Evolutionary conservation across 192 early-diverging fungal species (phyloP), one percentile per base, ranked within the genome.

Genomic region (Physocladia obscura): DNA sequence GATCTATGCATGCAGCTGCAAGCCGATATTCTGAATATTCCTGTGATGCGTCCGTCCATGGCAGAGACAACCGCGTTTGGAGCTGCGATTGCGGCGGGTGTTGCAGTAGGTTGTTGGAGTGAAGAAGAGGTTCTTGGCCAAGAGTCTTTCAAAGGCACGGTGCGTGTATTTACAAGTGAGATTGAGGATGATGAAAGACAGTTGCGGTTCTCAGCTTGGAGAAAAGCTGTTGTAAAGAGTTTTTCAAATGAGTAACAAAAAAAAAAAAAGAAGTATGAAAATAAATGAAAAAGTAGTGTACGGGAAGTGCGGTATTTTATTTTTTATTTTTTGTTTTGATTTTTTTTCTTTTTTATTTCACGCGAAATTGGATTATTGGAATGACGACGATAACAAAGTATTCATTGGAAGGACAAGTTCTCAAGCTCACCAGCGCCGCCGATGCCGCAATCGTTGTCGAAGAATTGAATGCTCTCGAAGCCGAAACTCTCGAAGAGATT

Each of bases 1-100:
- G 91, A 94, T 63, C 54, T 92, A 37, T 84, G 87, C 57, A 97
- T 97, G 95, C 93, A 97, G 77, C 80, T 97, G 56, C 93, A 95
- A 80, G 87, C 95, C 15, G 87, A 97, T 69, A 81, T 94, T 30
- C 70, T 92, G 21, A 85, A 87, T 15, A 90, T 95, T 51, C 81
- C 89, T 35, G 93, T 95, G 6, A 74, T 74, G 17, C 80, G 95
- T 39, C 95, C 95, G 1, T 78, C 77, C 38, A 97, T 95, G 93
- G 81, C 87, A 37, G 95, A 97, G 72, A 94, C 90, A 2, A 95
- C 95, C 27, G 95, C 94, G 1, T 77, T 97, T 44, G 95, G 95
- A 44, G 91, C 93, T 15, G 95, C 95, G 0, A 87, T 94, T 35
- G 95, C 93, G 24, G 93, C 95, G 47, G 95, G 89, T 8, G 79